Conservation (phyloP, 352 stramenopile genomes). For the Phytophthora sansomeana region DNA sequence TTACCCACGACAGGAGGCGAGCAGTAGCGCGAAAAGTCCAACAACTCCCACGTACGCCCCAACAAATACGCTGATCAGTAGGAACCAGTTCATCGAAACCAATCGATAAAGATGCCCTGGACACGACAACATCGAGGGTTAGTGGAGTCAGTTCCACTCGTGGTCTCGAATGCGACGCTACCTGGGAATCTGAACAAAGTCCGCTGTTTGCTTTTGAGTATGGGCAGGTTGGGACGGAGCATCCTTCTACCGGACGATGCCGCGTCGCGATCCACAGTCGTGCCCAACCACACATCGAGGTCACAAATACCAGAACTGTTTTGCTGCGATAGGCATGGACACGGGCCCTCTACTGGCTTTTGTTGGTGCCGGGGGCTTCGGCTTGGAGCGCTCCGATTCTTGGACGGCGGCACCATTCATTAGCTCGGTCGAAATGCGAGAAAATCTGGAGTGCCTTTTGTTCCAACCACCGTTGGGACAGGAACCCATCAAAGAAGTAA, state of each 20-base stretch:
- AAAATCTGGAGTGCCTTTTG: background rate
- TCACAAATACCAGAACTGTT: slow-evolving; percentile 53
- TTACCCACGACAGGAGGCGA: slow-evolving; percentile 50
- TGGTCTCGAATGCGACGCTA: slow-evolving; percentile 1
- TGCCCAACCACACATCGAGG: slow-evolving; percentile 65
- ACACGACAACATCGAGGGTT: background rate
- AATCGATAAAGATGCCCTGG: slow-evolving; percentile 59
- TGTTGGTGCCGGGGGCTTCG: slow-evolving; percentile 14
- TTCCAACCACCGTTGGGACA: slow-evolving; percentile 12
- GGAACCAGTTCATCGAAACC: slow-evolving; percentile 54
- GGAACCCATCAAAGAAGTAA: slow-evolving; percentile 6
- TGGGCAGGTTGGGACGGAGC: slow-evolving; percentile 49
- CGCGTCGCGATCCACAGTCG: slow-evolving; percentile 46
- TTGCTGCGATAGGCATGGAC: slow-evolving; percentile 37
- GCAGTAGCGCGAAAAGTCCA: slow-evolving; percentile 57
- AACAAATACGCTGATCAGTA: slow-evolving; percentile 54
- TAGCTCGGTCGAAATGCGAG: background rate
- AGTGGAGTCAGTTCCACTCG: background rate
- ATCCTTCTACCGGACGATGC: slow-evolving; percentile 28
- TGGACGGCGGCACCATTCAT: slow-evolving; percentile 55
- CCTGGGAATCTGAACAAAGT: slow-evolving; percentile 44
- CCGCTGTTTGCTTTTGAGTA: slow-evolving; percentile 63
- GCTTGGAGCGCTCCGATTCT: slow-evolving; percentile 38
- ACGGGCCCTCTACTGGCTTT: slow-evolving; percentile 16
- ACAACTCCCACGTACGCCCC: slow-evolving; percentile 59